Evolutionary conservation across 73 alveolate species (phyloP).

Genomic region (Effrenium voratum): DNA sequence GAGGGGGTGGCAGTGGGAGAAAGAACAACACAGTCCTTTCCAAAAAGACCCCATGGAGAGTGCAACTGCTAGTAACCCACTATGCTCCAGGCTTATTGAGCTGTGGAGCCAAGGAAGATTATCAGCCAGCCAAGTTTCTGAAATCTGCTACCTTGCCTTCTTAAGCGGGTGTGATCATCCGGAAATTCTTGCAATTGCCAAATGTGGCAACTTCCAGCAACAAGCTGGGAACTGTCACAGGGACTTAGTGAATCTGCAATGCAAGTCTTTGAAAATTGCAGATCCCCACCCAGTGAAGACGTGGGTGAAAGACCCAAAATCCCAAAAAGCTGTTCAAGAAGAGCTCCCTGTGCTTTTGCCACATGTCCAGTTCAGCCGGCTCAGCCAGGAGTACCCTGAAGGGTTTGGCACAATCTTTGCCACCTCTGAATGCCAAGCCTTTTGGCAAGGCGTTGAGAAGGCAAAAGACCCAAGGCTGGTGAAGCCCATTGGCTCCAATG

Average conservation of each 20-base stretch:
- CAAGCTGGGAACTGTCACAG: neutral
- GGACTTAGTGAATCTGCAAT: neutral
- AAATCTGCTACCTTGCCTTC: neutral
- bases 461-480: neutral
- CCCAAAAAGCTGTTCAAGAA: neutral
- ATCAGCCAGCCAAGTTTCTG: neutral
- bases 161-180: conserved; percentile 33
- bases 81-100: conserved; percentile 25
- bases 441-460: neutral
- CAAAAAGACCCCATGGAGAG: neutral
- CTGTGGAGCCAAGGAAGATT: conserved; percentile 26
- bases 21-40: neutral
- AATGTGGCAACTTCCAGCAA: neutral
- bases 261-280: neutral
- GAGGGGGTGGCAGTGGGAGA: conserved; percentile 32
- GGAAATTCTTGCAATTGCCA: conserved; percentile 10
- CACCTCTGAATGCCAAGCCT: neutral
- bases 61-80: neutral
- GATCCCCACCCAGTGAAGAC: neutral
- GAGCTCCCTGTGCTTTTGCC: neutral
- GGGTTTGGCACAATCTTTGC: neutral
- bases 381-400: neutral
- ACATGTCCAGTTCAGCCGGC: neutral
- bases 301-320: neutral
- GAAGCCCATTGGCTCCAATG: conserved; percentile 4